Evolutionary conservation across 2,329 filamentous ascomycete species (phyloP).

Genomic region (Didymella segeticola): DNA sequence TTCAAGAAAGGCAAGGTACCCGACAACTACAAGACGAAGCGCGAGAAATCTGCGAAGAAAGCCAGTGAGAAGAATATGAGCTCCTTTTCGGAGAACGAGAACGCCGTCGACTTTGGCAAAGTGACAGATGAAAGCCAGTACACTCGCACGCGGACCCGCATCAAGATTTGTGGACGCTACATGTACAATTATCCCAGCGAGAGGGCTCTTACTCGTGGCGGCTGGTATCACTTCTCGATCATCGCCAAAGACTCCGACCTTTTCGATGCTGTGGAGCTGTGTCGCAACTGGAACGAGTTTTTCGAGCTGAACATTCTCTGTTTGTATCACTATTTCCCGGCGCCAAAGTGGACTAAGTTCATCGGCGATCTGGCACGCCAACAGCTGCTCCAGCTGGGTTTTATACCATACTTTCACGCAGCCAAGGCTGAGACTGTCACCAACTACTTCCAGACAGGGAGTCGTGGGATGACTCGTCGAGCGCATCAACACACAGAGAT

Average conservation of each 20-base stretch:
- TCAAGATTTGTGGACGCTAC: constrained; percentile 56
- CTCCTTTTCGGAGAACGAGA: constrained; percentile 18
- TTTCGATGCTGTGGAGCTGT: constrained; percentile 54
- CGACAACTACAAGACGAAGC: constrained; percentile 37
- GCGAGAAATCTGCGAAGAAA: constrained; percentile 40
- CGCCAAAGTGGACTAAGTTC: constrained; percentile 55
- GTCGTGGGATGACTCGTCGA: constrained; percentile 41
- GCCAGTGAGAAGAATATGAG: constrained; percentile 5
- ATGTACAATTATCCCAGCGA: constrained; percentile 62
- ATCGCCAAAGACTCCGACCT: constrained; percentile 58
- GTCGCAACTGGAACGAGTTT: constrained; percentile 60
- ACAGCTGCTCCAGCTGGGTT: constrained; percentile 52
- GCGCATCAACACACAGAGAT: constrained; percentile 46
- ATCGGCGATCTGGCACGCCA: constrained; percentile 48
- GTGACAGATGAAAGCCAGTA: constrained; percentile 44
- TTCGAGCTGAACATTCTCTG: constrained; percentile 57
- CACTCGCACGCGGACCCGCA: constrained; percentile 50
- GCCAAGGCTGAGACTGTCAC: constrained; percentile 45
- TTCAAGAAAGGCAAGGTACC: constrained; percentile 19
- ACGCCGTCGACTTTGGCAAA: constrained; percentile 47
- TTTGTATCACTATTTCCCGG: constrained; percentile 57
- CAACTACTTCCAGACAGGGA: constrained; percentile 42
- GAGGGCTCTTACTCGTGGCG: constrained; percentile 55
- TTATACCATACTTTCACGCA: constrained; percentile 47
- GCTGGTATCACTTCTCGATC: constrained; percentile 60